phyloP scores from a whole-genome alignment of 169 alveolate genomes.

The Plasmodium yoelii region DNA sequence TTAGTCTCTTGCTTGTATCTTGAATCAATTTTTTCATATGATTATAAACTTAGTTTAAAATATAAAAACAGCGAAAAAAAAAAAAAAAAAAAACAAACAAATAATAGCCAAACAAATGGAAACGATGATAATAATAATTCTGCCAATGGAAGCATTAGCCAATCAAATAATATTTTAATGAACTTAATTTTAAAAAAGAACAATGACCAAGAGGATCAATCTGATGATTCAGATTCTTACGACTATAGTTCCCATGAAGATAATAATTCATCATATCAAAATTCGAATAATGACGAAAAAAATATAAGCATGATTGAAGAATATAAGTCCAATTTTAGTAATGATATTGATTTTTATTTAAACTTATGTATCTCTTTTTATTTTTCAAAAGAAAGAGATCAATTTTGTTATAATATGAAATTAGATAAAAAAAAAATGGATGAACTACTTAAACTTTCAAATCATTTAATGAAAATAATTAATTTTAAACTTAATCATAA shows the following conservation, averaged over 20 bases:
- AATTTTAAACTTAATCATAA: slow-evolving; percentile 46
- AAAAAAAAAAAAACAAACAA: neutral
- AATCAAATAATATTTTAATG: slow-evolving; percentile 7
- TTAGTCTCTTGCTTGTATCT: slow-evolving; percentile 66
- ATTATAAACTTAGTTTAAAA: slow-evolving; percentile 49
- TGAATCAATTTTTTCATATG: slow-evolving; percentile 74
- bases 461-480: slow-evolving; percentile 57
- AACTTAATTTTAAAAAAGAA: slow-evolving; percentile 33
- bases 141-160: neutral
- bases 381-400: slow-evolving; percentile 53
- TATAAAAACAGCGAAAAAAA: slow-evolving; percentile 19
- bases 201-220: neutral
- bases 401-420: slow-evolving; percentile 37
- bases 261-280: neutral
- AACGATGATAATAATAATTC: neutral
- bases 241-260: neutral
- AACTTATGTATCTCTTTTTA: slow-evolving; percentile 51
- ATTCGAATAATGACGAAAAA: neutral
- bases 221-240: neutral
- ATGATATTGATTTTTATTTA: slow-evolving; percentile 69
- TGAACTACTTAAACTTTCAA: slow-evolving; percentile 63
- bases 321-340: slow-evolving; percentile 47
- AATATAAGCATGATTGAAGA: slow-evolving; percentile 6
- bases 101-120: neutral
- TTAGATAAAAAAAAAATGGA: slow-evolving; percentile 66